Percentiles rank a stretch among this genome's conserved stretches.
phyloP scores from a whole-genome alignment of 2,329 filamentous ascomycete genomes.

The Hypoxylon sp. region DNA sequence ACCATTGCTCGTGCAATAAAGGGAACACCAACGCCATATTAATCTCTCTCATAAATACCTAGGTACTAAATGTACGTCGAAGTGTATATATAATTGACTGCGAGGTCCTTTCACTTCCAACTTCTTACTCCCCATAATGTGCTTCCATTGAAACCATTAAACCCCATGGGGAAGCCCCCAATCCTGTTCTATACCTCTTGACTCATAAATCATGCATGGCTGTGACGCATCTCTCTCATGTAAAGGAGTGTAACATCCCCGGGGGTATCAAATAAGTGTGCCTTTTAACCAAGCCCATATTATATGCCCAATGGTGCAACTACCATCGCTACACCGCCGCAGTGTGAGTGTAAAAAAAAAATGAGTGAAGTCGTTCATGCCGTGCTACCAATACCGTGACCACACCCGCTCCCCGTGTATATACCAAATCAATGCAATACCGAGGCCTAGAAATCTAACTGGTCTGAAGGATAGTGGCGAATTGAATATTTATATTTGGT shows the following conservation, averaged over 20 bases:
- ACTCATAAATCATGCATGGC: constrained; percentile 18
- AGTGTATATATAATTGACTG: constrained; percentile 31
- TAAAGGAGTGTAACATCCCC: constrained; percentile 39
- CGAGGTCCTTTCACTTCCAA: constrained; percentile 9
- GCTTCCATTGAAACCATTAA: constrained; percentile 27
- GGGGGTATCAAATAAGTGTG: constrained; percentile 36
- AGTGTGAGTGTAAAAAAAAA: constrained; percentile 14
- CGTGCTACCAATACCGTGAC: constrained; percentile 12
- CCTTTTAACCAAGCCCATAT: constrained; percentile 19
- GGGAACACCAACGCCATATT: neutral
- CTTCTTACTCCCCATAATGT: constrained; percentile 7
- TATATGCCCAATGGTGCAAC: constrained; percentile 17
- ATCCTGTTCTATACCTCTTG: constrained; percentile 17
- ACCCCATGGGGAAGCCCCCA: constrained; percentile 12
- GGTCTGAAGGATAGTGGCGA: constrained; percentile 41
- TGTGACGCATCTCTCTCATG: constrained; percentile 19
- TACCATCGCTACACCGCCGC: constrained; percentile 15
- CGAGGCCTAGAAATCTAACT: constrained; percentile 24
- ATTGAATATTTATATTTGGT: constrained; percentile 31
- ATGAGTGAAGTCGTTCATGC: constrained; percentile 23
- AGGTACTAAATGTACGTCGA: constrained; percentile 36
- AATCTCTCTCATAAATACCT: constrained; percentile 13
- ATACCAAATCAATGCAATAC: constrained; percentile 22
- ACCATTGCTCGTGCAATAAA: neutral
- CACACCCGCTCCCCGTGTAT: constrained; percentile 11